A percentile compares a stretch with the other conserved stretches of the same genome.
Evolutionary conservation across 257 asterid genomes (phyloP).

Genomic region (Ajuga chamaepitys): DNA sequence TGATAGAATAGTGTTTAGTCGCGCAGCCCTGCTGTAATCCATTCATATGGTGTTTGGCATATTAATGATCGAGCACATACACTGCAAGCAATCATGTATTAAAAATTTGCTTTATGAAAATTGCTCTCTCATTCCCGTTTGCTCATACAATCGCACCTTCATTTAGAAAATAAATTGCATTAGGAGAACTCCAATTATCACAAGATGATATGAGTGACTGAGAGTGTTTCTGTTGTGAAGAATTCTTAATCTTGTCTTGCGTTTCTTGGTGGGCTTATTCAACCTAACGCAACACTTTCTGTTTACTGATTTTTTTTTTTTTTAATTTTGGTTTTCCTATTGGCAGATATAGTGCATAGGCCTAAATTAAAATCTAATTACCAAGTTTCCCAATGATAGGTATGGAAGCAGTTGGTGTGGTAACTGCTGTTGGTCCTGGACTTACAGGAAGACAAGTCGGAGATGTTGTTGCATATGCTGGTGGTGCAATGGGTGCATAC

Average conservation of each 20-base stretch:
- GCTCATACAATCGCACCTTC: neutral
- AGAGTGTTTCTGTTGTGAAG: neutral
- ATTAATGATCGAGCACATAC: neutral
- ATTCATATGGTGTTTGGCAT: neutral
- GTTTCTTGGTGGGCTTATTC: no score
- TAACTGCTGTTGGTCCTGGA: conserved; percentile 87
- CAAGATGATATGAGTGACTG: neutral
- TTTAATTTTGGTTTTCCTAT: neutral
- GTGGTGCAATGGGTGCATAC: conserved; percentile 79
- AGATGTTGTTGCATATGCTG: conserved; percentile 85
- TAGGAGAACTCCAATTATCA: neutral
- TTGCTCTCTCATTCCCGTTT: neutral
- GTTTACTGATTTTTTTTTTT: no score
- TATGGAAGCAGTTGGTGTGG: conserved; percentile 94
- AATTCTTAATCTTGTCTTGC: neutral
- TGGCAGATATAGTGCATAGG: neutral
- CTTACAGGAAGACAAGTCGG: conserved; percentile 73
- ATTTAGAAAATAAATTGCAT: no score
- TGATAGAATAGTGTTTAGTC: neutral
- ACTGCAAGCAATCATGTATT: neutral
- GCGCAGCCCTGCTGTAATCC: neutral
- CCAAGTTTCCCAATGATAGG: conserved; percentile 34
- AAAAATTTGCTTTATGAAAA: neutral
- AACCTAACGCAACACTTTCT: neutral
- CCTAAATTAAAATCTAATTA: neutral